These are phyloP conservation scores for Urostyla sp. DNA, from an alignment of 73 alveolate genomes.

Conservation along the genomic window DNA sequence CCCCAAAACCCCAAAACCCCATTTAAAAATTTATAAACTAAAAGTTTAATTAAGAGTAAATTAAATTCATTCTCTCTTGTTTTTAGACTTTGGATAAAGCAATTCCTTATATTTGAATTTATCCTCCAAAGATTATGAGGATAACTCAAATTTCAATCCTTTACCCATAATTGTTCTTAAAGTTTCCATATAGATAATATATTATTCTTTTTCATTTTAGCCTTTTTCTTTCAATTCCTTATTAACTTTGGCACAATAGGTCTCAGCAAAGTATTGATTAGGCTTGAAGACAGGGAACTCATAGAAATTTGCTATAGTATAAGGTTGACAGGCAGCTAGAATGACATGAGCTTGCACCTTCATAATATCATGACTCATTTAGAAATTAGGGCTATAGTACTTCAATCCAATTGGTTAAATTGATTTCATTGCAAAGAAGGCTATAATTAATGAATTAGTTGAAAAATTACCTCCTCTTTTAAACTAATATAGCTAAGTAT, in stretches of 20 bases:
- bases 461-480: too few species aligned
- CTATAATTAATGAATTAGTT: too few species aligned
- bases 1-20: too few species aligned
- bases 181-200: constrained; percentile 77
- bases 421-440: constrained; percentile 82
- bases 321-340: constrained; percentile 37
- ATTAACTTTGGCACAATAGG: too few species aligned
- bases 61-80: constrained; percentile 12
- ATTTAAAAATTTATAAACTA: too few species aligned
- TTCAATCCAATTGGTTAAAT: constrained; percentile 83
- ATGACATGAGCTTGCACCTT: constrained; percentile 41
- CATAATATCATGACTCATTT: constrained; percentile 55
- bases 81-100: background rate
- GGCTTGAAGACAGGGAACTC: constrained; percentile 86
- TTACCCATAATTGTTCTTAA: constrained; percentile 80
- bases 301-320: constrained; percentile 4
- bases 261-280: constrained; percentile 77
- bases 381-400: constrained; percentile 55
- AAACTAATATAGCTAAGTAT: constrained; percentile 78
- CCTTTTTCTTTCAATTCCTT: too few species aligned
- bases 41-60: too few species aligned
- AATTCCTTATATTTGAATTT: constrained; percentile 20
- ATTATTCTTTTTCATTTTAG: constrained; percentile 70
- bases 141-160: background rate
- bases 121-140: constrained; percentile 24